Conservation (phyloP, 2,329 filamentous ascomycete species). For the Neopestalotiopsis sp. region DNA sequence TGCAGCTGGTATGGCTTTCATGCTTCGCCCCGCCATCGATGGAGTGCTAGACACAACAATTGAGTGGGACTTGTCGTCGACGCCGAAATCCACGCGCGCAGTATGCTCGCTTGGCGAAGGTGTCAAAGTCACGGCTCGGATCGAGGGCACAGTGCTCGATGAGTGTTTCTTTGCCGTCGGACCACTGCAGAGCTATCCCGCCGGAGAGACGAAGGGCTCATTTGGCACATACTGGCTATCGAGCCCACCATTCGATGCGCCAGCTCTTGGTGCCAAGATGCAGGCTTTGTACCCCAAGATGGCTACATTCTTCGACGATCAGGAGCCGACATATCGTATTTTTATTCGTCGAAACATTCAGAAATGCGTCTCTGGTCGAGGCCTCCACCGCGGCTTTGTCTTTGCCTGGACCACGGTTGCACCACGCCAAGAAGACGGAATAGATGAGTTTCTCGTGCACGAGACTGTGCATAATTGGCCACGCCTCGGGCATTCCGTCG, state of each 20-base stretch:
- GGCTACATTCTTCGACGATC: neutral
- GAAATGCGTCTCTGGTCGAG: neutral
- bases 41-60: neutral
- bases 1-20: neutral
- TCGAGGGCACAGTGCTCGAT: neutral
- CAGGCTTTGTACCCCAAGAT: neutral
- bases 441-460: conserved; percentile 1
- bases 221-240: conserved; percentile 2
- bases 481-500: neutral
- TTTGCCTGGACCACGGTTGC: neutral
- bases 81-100: neutral
- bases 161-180: conserved; percentile 2
- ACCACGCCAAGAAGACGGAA: neutral
- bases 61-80: neutral
- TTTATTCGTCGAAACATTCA: neutral
- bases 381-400: conserved; percentile 1
- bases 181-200: neutral
- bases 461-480: conserved; percentile 5
- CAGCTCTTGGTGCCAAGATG: neutral
- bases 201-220: neutral
- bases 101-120: neutral
- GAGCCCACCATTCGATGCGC: neutral
- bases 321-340: neutral
- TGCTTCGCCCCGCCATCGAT: neutral
- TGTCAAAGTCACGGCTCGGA: neutral